Base-by-base conservation (phyloP, 108 stramenopile genomes). In the Cyclotella distinguenda region DNA sequence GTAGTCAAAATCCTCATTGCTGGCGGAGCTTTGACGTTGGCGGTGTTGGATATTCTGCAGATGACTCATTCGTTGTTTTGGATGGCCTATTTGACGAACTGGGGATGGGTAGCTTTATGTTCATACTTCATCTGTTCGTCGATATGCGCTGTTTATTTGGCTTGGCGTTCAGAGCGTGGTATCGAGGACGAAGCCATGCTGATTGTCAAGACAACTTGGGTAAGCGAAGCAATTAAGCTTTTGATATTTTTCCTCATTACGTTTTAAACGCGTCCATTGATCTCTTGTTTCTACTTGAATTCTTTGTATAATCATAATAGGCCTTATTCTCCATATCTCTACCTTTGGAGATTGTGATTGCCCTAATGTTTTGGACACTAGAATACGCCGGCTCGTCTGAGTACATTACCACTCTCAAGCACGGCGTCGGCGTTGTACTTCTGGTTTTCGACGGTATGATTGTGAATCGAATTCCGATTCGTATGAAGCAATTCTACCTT, bases 391-490 rank as follows among this genome's bases (percentile, higher is more conserved):
- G 39, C 2, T 12, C 33, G 5, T 12, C 49, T 28, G 11, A 35
- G 8, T 65, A 49, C 55, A 31, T 47, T 23, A 42, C n/a, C 34
- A n/a, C 65, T 21, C 42, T 63, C 44, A 36, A 30, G 8, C 63
- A 72, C 19, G 71, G 63, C 1, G 43, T 35, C 49, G 39, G 7
- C 12, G 47, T 57, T 22, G 13, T 39, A n/a, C 28, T 72, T 2
- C 39, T 72, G 12, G 9, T 72, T 3, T 8, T 72, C 4, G 71
- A 72, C 32, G 71, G 71, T 19, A 36, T 54, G 12, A 11, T 72
- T 32, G 8, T 72, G 11, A 63, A 46, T 22, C 62, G 64, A 6
- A 72, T 65, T 22, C 71, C 71, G 12, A 21, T 72, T 22, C 63
- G 71, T 2, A 54, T 54, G 52, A 54, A 54, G n/a, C 52, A 54